Conservation (phyloP, 805 yeast species). For the Lachancea kluyveri region DNA sequence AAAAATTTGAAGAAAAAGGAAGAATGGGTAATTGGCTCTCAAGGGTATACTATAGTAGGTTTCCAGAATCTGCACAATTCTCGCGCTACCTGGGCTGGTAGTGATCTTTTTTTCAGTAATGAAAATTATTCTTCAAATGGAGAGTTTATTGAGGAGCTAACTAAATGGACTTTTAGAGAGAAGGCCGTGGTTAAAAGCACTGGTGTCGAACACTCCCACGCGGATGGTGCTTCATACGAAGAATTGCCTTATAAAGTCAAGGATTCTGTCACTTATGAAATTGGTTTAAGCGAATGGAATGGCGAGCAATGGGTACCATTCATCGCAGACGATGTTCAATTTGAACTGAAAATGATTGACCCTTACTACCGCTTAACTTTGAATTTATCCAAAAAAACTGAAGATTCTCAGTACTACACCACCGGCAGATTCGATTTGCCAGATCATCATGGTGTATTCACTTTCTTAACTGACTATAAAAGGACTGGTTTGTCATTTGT, state of each 20-base stretch:
- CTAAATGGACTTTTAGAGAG: slow-evolving; percentile 72
- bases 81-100: slow-evolving; percentile 79
- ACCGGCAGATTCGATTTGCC: slow-evolving; percentile 65
- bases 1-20: slow-evolving; percentile 47
- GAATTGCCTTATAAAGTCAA: slow-evolving; percentile 59
- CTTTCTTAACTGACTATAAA: slow-evolving; percentile 71
- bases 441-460: slow-evolving; percentile 95
- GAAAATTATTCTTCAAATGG: slow-evolving; percentile 28
- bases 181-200: slow-evolving; percentile 55
- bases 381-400: slow-evolving; percentile 36
- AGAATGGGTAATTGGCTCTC: slow-evolving; percentile 75
- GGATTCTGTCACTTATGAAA: slow-evolving; percentile 56
- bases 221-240: slow-evolving; percentile 37
- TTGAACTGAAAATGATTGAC: slow-evolving; percentile 84
- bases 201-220: slow-evolving; percentile 48
- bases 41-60: slow-evolving; percentile 68
- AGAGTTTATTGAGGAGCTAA: slow-evolving; percentile 39
- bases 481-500: slow-evolving; percentile 71
- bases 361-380: slow-evolving; percentile 86
- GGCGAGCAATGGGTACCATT: slow-evolving; percentile 68
- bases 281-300: slow-evolving; percentile 43
- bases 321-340: slow-evolving; percentile 58
- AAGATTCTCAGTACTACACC: slow-evolving; percentile 43
- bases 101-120: slow-evolving; percentile 45
- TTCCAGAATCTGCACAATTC: slow-evolving; percentile 78